Evolutionary conservation across 2,329 filamentous ascomycete genomes (phyloP).

Genomic region (Neocatenulostroma microsporum): DNA sequence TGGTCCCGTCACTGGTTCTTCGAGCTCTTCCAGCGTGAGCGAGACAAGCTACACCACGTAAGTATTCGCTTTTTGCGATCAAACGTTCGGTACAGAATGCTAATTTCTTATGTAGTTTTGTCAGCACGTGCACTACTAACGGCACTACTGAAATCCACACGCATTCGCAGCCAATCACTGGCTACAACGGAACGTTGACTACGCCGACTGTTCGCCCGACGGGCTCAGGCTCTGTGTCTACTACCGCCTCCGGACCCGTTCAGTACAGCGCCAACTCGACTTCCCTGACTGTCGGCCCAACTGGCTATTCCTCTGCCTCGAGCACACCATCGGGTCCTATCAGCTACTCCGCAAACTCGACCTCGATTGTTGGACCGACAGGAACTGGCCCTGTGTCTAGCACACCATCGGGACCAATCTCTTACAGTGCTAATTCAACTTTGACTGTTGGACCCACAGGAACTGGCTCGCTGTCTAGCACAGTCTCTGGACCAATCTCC

Average conservation of each 20-base stretch:
- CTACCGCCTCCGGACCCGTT: background rate
- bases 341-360: background rate
- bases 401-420: background rate
- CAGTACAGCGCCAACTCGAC: too few species aligned
- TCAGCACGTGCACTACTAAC: background rate
- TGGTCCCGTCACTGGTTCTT: background rate
- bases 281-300: too few species aligned
- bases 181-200: background rate
- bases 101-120: background rate
- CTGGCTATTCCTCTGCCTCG: too few species aligned
- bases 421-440: background rate
- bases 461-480: slow-evolving; percentile 1
- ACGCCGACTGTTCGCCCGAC: background rate
- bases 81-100: background rate
- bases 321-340: too few species aligned
- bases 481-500: background rate
- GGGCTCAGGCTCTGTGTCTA: background rate
- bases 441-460: background rate
- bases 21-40: background rate
- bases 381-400: background rate
- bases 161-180: background rate
- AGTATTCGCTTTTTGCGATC: background rate
- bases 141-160: background rate
- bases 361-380: background rate
- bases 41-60: background rate